Evolutionary conservation across 2,329 filamentous ascomycete species (phyloP), one percentile per base, ranked within the genome.

Genomic region (Fusarium sp.): DNA sequence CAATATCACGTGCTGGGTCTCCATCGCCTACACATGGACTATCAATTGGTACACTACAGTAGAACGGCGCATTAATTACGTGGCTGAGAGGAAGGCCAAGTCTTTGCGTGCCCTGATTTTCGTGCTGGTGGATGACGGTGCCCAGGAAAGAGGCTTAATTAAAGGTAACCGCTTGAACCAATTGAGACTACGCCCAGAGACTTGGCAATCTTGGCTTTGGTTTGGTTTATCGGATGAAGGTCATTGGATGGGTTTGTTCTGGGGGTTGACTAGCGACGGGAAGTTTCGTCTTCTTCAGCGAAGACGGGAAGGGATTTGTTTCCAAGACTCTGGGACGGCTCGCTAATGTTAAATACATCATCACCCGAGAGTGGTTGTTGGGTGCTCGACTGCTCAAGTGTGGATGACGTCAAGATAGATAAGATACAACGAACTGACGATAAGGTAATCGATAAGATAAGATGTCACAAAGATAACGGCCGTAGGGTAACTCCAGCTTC

Each of bases 81-180:
- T 60, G 40, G 25, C 41, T 25, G 4, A 40, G 20, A 8, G 25
- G 43, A 15, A 48, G 44, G 62, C 54, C 61, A 65, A 65, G 61
- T 6, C 30, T 7, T 40, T 1, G 9, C 16, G 2, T 67, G 55
- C 56, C 62, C 40, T 66, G 63, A 46, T 66, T 53, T 67, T 38
- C 4, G 18, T 4, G 8, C 4, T 32, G 22, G 34, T 45, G 16
- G 22, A 66, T 66, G 62, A 66, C 63, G 63, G 29, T 18, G 63
- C 63, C 63, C 24, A 66, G 63, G 18, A 61, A 55, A 53, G 62
- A 66, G 55, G 62, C 62, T 66, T 66, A 62, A 61, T 66, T 49
- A 24, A 43, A 8, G 6, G 25, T 9, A 34, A 32, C 16, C 1
- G 32, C 18, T 15, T 43, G 8, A 18, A 3, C 63, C 62, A 66